Percentiles rank a stretch among this genome's conserved stretches.
Conservation (phyloP, 176 grass and related monocot genomes). For the Cenchrus purpureus region DNA sequence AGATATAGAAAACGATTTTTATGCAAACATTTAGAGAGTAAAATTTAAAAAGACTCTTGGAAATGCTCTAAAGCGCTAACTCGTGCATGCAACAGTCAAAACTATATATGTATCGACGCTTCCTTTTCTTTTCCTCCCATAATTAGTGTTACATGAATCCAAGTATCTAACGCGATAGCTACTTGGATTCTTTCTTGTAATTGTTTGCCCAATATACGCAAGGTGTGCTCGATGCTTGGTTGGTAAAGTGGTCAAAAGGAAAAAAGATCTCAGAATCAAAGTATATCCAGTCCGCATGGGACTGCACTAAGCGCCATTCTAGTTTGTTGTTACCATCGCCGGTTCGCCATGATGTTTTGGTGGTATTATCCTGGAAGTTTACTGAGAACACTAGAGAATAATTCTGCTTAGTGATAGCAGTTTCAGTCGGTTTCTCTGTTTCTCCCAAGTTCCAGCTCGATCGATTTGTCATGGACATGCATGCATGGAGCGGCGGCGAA, state of each 20-base stretch:
- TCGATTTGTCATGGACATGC: neutral
- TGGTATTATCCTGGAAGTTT: neutral
- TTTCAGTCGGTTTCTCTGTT: neutral
- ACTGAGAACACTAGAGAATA: neutral
- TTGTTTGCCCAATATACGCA: neutral
- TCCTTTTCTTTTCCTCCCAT: neutral
- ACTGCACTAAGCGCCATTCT: conserved; percentile 25
- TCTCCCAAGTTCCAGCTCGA: neutral
- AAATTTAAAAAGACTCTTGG: no score
- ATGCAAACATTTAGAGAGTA: no score
- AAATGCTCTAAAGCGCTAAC: no score
- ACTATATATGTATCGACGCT: no score
- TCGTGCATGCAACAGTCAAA: no score
- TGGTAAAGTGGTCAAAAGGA: neutral
- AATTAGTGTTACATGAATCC: neutral
- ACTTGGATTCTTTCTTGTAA: no score
- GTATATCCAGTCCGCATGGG: neutral
- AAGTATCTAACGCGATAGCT: neutral
- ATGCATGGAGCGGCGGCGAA: neutral
- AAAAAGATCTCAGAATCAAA: neutral
- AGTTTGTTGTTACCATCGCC: neutral
- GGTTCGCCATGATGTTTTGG: neutral
- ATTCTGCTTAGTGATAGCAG: neutral
- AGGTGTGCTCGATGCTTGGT: neutral
- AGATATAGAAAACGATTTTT: no score